These are phyloP conservation scores for Panellus pusillus DNA, from an alignment of 768 basidiomycete species.

Conservation along the genomic window DNA sequence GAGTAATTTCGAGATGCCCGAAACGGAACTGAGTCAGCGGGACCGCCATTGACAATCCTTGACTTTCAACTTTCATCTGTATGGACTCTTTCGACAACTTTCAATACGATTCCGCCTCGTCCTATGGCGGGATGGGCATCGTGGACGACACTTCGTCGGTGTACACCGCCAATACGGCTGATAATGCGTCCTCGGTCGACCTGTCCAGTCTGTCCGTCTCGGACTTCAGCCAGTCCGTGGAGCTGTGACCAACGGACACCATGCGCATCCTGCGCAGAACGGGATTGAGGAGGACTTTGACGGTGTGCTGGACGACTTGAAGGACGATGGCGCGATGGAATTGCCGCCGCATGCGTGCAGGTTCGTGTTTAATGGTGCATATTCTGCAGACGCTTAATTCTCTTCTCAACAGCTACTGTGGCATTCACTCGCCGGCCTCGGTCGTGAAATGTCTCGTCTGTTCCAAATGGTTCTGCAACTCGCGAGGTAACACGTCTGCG, in stretches of 20 bases:
- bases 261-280: slow-evolving; percentile 30
- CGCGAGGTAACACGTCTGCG: slow-evolving; percentile 94
- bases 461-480: slow-evolving; percentile 98
- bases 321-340: slow-evolving; percentile 76
- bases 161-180: slow-evolving; percentile 70
- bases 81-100: slow-evolving; percentile 86
- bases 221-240: slow-evolving; percentile 50
- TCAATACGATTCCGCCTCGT: slow-evolving; percentile 80
- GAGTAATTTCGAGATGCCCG: too few species aligned
- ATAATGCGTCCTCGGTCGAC: slow-evolving; percentile 60
- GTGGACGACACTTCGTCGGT: slow-evolving; percentile 82
- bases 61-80: neutral
- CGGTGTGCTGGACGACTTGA: slow-evolving; percentile 84
- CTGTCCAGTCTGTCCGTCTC: slow-evolving; percentile 65
- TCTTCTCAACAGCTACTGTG: slow-evolving; percentile 74
- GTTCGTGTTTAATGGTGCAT: slow-evolving; percentile 44
- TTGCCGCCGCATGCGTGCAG: slow-evolving; percentile 95
- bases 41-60: too few species aligned
- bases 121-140: slow-evolving; percentile 69
- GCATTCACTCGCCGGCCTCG: slow-evolving; percentile 95
- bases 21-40: too few species aligned
- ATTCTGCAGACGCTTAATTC: slow-evolving; percentile 4
- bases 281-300: slow-evolving; percentile 84
- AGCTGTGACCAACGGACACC: slow-evolving; percentile 41
- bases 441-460: slow-evolving; percentile 95